Base-by-base conservation (phyloP, 345 rosid genomes). In the Triadica sebifera region DNA sequence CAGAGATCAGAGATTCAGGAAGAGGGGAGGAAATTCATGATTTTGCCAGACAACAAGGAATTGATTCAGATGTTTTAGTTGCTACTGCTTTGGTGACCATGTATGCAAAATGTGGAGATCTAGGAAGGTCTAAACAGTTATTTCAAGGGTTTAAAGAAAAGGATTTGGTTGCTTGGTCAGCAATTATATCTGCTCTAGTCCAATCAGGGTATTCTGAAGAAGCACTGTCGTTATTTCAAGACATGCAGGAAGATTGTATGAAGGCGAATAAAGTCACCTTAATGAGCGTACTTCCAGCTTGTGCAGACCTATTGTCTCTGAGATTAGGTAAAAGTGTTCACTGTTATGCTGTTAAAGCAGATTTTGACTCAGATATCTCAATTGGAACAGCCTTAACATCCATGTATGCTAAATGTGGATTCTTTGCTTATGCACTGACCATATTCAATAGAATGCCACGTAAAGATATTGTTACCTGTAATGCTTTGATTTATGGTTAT, bases 141-240 rank as follows among this genome's bases (percentile, higher is more conserved):
- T 84, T 89, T 78, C 20, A 34, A 16, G 75, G 71, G 67, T 74
- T 79, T 63, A 78, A 65, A 45, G 82, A 34, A 46, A 81, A 74
- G 78, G 94, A 89, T 75, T 64, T 84, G 6, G 76, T 89, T 81
- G 75, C 88, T 75, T 89, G 91, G 90, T 88, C 91, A 80, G 86
- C 90, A 15, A 79, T 85, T 70, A 85, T 89, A 74, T 78, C 80
- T 37, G 77, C 80, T 63, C 84, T 79, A 74, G 88, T 77, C 70
- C 87, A 84, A 77, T 83, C 88, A 68, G 90, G 88, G 2, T 80
- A 85, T 71, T 83, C 84, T 61, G 74, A 84, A 55, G 83, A 79
- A 51, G 88, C 89, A 74, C 80, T 86, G 43, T 79, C 81, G 53
- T 25, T 86, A 74, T 88, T 88, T 70, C 76, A 74, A 61, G 83